These are phyloP conservation scores for Globisporangium sylvaticum DNA, from an alignment of 352 stramenopile genomes.

Conservation along the genomic window DNA sequence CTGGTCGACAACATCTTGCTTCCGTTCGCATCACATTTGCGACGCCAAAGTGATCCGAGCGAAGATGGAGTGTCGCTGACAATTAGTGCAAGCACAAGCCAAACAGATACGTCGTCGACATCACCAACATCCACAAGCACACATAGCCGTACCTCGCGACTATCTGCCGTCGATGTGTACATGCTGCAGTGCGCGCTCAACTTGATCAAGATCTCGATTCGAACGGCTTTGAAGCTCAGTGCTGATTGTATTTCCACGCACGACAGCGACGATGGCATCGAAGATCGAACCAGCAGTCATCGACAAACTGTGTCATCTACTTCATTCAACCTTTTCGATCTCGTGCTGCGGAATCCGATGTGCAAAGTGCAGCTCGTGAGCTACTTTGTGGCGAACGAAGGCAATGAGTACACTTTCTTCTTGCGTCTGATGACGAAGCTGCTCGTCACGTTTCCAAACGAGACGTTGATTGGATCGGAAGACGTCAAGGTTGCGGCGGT, in stretches of 20 bases:
- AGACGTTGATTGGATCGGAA: slow-evolving; percentile 24
- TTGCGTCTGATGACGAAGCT: slow-evolving; percentile 63
- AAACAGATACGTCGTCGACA: neutral
- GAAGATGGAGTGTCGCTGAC: neutral
- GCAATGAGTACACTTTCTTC: slow-evolving; percentile 68
- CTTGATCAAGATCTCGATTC: slow-evolving; percentile 49
- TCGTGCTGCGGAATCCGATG: slow-evolving; percentile 40
- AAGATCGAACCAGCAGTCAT: slow-evolving; percentile 12
- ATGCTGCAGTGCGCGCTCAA: slow-evolving; percentile 61
- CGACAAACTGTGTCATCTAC: slow-evolving; percentile 33
- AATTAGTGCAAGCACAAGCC: slow-evolving; percentile 6
- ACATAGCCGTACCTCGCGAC: neutral
- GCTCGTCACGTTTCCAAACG: slow-evolving; percentile 43
- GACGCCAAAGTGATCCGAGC: neutral
- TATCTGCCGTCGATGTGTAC: slow-evolving; percentile 36
- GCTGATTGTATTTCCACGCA: slow-evolving; percentile 51
- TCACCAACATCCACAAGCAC: neutral
- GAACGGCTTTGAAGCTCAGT: slow-evolving; percentile 60
- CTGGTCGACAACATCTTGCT: slow-evolving; percentile 30
- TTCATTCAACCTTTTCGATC: slow-evolving; percentile 48
- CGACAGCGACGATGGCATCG: slow-evolving; percentile 22
- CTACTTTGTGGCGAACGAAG: slow-evolving; percentile 57
- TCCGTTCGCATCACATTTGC: slow-evolving; percentile 23
- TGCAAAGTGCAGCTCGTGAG: slow-evolving; percentile 47
- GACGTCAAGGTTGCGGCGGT: slow-evolving; percentile 28